Evolutionary conservation across 441 rosid species (phyloP).

Genomic region (Daphne laureola): DNA sequence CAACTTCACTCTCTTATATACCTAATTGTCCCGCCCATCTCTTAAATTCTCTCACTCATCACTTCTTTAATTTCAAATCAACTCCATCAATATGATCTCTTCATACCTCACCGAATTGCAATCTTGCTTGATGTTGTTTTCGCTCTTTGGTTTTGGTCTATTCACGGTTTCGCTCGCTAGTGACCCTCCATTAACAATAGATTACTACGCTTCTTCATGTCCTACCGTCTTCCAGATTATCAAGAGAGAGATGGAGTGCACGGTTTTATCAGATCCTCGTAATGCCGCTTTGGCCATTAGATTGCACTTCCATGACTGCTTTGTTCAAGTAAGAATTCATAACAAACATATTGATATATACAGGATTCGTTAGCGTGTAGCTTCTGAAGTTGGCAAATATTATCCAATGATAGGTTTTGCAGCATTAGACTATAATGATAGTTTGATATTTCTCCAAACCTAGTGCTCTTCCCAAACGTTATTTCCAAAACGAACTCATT

Average conservation of each 20-base stretch:
- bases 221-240: slow-evolving; percentile 53
- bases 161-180: slow-evolving; percentile 29
- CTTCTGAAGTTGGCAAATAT: no score
- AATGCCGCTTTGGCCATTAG: slow-evolving; percentile 70
- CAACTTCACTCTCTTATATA: slow-evolving; percentile 29
- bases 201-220: slow-evolving; percentile 65
- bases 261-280: slow-evolving; percentile 65
- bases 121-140: not conserved
- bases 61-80: slow-evolving; percentile 8
- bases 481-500: no score
- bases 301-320: slow-evolving; percentile 87
- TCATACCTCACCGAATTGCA: no score
- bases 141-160: slow-evolving; percentile 11
- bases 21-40: slow-evolving; percentile 30
- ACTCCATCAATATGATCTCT: no score
- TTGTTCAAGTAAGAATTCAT: slow-evolving; percentile 57
- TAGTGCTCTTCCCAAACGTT: no score
- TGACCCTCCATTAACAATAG: slow-evolving; percentile 50
- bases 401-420: no score
- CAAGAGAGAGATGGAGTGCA: slow-evolving; percentile 74
- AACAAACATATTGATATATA: no score
- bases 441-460: no score
- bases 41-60: slow-evolving; percentile 23
- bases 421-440: no score
- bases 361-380: no score